Evolutionary conservation across 2,329 filamentous ascomycete species (phyloP).

Genomic region (Aspergillus ochraceoroseus): DNA sequence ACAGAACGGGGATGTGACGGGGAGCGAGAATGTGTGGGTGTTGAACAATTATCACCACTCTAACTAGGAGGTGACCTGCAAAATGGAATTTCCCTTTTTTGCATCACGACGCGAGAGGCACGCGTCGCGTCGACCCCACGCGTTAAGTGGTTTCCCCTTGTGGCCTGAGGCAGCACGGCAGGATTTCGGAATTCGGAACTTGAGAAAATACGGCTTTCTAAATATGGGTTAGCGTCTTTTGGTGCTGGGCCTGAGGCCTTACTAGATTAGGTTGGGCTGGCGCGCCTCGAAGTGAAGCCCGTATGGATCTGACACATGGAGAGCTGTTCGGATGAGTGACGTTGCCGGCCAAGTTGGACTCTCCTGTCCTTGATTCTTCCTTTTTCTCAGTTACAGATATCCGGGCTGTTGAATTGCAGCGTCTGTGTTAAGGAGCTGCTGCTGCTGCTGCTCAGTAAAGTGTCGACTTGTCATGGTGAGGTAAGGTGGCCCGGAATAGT

Average conservation of each 20-base stretch:
- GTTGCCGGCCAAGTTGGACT: conserved; percentile 11
- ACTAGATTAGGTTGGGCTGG: conserved; percentile 27
- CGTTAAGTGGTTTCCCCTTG: conserved; percentile 39
- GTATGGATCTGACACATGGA: conserved; percentile 19
- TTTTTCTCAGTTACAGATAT: conserved; percentile 5
- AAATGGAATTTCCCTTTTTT: conserved; percentile 30
- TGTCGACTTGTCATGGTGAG: conserved; percentile 36
- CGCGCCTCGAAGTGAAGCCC: conserved; percentile 23
- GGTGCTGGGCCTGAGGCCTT: conserved; percentile 21
- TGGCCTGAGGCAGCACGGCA: conserved; percentile 7
- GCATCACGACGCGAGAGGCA: conserved; percentile 26
- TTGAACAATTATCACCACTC: conserved; percentile 6
- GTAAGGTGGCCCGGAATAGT: conserved; percentile 28
- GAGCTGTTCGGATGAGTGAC: conserved; percentile 12
- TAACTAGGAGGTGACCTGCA: conserved; percentile 15
- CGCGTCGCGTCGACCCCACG: conserved; percentile 37
- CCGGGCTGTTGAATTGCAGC: not conserved
- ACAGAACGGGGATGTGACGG: conserved; percentile 19
- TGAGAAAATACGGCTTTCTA: conserved; percentile 6
- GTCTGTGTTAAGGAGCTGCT: not conserved
- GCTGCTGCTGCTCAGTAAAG: conserved; percentile 10
- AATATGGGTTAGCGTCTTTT: conserved; percentile 13
- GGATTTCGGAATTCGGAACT: conserved; percentile 15
- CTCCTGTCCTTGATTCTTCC: conserved; percentile 2
- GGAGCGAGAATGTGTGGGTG: conserved; percentile 13